These are phyloP conservation scores for Pichia manshurica DNA, from an alignment of 805 yeast genomes.

Conservation along the genomic window DNA sequence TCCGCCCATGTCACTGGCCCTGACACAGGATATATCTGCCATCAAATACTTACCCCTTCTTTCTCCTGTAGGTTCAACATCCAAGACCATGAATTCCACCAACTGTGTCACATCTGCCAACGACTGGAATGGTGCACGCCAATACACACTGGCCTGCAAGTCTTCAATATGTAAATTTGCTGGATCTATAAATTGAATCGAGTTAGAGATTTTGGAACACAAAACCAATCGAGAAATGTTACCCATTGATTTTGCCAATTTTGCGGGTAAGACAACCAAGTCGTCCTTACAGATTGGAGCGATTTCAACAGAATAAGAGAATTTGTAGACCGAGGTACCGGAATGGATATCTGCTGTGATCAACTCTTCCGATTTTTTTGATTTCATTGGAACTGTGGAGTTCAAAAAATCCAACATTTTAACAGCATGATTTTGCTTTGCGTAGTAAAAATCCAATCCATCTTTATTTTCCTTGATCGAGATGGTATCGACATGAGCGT, in stretches of 20 bases:
- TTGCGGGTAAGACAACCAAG: constrained; percentile 83
- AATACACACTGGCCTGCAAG: constrained; percentile 61
- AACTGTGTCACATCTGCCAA: constrained; percentile 71
- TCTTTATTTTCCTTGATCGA: constrained; percentile 89
- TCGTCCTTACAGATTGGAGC: constrained; percentile 98
- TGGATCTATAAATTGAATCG: constrained; percentile 85
- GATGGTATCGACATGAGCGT: constrained; percentile 90
- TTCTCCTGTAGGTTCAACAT: constrained; percentile 87
- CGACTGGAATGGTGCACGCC: constrained; percentile 77
- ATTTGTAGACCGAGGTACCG: constrained; percentile 81
- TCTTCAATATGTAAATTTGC: constrained; percentile 73
- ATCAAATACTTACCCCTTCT: constrained; percentile 70
- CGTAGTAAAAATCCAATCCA: constrained; percentile 91
- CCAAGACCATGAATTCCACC: constrained; percentile 83
- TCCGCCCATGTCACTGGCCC: constrained; percentile 80
- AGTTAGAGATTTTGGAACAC: constrained; percentile 78
- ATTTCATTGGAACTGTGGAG: constrained; percentile 78
- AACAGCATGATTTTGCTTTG: constrained; percentile 83
- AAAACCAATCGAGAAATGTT: constrained; percentile 74
- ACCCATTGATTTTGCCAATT: constrained; percentile 77
- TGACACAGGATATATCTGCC: constrained; percentile 89
- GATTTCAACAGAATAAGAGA: constrained; percentile 86
- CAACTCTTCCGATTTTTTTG: constrained; percentile 83
- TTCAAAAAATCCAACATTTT: constrained; percentile 88
- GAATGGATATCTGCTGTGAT: constrained; percentile 90